Percentiles rank a stretch among this genome's conserved stretches.
Conservation (phyloP, 495 filamentous ascomycete genomes). For the Penicillium flavigenum region DNA sequence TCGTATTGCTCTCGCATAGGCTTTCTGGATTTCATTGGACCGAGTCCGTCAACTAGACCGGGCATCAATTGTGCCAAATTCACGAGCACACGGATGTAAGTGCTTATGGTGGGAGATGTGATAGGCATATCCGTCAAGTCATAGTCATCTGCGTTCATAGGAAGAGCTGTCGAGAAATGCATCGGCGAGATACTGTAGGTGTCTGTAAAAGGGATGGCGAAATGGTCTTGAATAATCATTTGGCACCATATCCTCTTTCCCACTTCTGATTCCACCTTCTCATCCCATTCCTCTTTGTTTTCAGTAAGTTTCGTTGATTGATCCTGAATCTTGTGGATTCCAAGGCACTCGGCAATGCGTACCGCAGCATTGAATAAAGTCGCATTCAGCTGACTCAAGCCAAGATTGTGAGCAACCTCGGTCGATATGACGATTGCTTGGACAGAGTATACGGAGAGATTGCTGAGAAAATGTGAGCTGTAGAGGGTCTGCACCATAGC, state of each 20-base stretch:
- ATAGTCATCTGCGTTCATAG: constrained; percentile 42
- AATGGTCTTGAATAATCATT: constrained; percentile 49
- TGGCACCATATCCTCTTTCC: constrained; percentile 47
- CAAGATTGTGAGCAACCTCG: constrained; percentile 47
- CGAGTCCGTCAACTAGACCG: constrained; percentile 39
- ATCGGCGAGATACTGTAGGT: constrained; percentile 45
- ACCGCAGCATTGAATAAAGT: constrained; percentile 41
- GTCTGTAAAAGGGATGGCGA: constrained; percentile 49
- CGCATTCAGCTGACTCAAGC: constrained; percentile 44
- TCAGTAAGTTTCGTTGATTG: constrained; percentile 19
- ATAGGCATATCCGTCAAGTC: constrained; percentile 36
- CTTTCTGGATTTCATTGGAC: constrained; percentile 32
- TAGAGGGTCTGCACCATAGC: constrained; percentile 33
- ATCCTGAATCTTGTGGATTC: constrained; percentile 35
- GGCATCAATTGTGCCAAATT: constrained; percentile 45
- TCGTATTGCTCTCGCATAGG: constrained; percentile 40
- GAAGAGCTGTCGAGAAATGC: constrained; percentile 40
- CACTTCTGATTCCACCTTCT: constrained; percentile 37
- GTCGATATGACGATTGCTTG: constrained; percentile 48
- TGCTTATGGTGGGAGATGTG: constrained; percentile 38
- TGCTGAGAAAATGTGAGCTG: constrained; percentile 29
- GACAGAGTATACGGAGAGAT: constrained; percentile 40
- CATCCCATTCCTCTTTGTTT: constrained; percentile 29
- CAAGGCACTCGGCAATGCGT: constrained; percentile 40
- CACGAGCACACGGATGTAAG: constrained; percentile 40